phyloP scores from a whole-genome alignment of 2,329 filamentous ascomycete species.

The Penicillium sp. region DNA sequence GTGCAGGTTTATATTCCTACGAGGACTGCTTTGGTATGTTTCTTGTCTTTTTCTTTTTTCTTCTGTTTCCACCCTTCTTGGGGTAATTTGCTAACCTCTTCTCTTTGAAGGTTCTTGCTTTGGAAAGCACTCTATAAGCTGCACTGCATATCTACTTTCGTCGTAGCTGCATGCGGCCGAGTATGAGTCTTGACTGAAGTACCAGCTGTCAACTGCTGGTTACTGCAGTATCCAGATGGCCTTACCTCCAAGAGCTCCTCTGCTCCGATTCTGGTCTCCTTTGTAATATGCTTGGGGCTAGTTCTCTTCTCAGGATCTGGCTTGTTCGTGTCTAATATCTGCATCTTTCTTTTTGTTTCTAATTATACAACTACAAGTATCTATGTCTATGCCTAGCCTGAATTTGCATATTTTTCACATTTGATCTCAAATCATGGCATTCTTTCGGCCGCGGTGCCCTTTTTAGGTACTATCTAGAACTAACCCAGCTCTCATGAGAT shows the following conservation, averaged over 20 bases:
- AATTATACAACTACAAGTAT: neutral
- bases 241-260: too few relatives aligned
- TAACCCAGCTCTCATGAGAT: too few relatives aligned
- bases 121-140: conserved; percentile 44
- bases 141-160: neutral
- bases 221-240: too few relatives aligned
- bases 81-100: neutral
- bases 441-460: too few relatives aligned
- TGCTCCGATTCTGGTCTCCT: neutral
- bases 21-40: conserved; percentile 72
- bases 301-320: neutral
- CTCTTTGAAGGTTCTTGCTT: conserved; percentile 52
- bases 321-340: neutral
- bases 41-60: neutral
- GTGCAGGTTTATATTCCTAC: conserved; percentile 86
- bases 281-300: neutral
- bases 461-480: too few relatives aligned
- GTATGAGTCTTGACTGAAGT: neutral
- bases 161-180: neutral
- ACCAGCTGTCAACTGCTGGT: too few relatives aligned
- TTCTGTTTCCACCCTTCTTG: too few relatives aligned
- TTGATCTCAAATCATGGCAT: too few relatives aligned
- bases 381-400: neutral
- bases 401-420: neutral
- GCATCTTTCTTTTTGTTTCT: neutral